These are phyloP conservation scores for Mycena olivaceomarginata DNA, from an alignment of 768 basidiomycete genomes.

Conservation along the genomic window DNA sequence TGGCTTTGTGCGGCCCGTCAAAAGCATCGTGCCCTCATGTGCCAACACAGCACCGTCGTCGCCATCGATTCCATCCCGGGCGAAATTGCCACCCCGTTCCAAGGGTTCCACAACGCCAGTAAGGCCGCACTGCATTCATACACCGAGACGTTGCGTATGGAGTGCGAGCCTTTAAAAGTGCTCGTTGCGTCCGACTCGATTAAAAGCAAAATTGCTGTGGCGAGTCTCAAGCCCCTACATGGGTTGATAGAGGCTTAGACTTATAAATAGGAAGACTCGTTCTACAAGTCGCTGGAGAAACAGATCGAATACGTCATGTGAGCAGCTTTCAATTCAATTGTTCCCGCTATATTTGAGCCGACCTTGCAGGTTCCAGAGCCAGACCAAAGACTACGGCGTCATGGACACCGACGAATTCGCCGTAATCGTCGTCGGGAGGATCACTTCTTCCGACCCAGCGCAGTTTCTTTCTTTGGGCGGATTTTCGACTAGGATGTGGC, in stretches of 20 bases:
- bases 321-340: neutral
- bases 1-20: constrained; percentile 50
- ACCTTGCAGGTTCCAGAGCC: constrained; percentile 30
- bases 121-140: constrained; percentile 56
- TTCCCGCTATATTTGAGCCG: neutral
- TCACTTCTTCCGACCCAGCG: constrained; percentile 14
- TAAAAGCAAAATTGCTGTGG: constrained; percentile 40
- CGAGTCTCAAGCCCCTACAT: neutral
- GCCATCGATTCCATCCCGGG: constrained; percentile 55
- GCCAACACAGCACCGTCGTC: constrained; percentile 53
- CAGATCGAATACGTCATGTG: constrained; percentile 36
- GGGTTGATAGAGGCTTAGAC: neutral
- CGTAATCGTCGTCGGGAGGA: constrained; percentile 10
- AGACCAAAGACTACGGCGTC: constrained; percentile 32
- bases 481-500: constrained; percentile 18
- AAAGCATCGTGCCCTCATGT: constrained; percentile 56
- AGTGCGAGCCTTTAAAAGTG: constrained; percentile 52
- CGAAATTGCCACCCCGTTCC: constrained; percentile 52
- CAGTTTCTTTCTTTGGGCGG: constrained; percentile 32
- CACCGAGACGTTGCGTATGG: constrained; percentile 55
- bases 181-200: constrained; percentile 53
- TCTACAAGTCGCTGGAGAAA: constrained; percentile 31
- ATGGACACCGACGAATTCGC: constrained; percentile 39
- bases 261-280: constrained; percentile 1
- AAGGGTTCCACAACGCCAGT: constrained; percentile 53